These are phyloP conservation scores for Phytophthora crassamura DNA, from an alignment of 352 stramenopile species.

Conservation along the genomic window DNA sequence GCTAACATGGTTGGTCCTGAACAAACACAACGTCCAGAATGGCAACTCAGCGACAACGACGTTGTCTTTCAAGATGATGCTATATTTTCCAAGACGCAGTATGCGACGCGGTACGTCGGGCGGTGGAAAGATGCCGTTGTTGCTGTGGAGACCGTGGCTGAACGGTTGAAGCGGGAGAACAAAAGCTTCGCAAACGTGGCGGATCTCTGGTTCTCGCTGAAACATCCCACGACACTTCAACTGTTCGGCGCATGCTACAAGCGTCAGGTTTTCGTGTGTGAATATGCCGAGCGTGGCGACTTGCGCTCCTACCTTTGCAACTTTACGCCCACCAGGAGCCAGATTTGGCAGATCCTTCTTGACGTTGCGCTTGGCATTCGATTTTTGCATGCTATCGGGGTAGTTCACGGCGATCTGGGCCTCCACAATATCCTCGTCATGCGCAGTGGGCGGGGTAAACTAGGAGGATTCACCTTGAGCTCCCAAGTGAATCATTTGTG, in stretches of 20 bases:
- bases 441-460: neutral
- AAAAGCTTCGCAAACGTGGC: conserved; percentile 1
- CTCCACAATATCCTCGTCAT: conserved; percentile 12
- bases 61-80: neutral
- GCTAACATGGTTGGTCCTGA: neutral
- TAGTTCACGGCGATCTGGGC: conserved; percentile 6
- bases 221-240: conserved; percentile 2
- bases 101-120: neutral
- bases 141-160: neutral
- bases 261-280: neutral
- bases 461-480: conserved; percentile 1
- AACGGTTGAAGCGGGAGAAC: neutral
- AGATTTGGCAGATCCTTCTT: neutral
- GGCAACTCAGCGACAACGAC: neutral
- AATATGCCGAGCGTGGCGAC: conserved; percentile 5
- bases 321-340: no score
- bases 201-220: conserved; percentile 11
- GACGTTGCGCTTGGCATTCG: conserved; percentile 5
- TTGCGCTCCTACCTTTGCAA: neutral
- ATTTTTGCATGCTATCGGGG: neutral
- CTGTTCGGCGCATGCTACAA: conserved; percentile 6
- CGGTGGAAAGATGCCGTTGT: conserved; percentile 9
- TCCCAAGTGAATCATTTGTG: neutral
- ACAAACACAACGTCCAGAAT: neutral
- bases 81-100: neutral